These are phyloP conservation scores for Monosporascus cannonballus DNA, from an alignment of 2,329 filamentous ascomycete genomes.

Conservation along the genomic window DNA sequence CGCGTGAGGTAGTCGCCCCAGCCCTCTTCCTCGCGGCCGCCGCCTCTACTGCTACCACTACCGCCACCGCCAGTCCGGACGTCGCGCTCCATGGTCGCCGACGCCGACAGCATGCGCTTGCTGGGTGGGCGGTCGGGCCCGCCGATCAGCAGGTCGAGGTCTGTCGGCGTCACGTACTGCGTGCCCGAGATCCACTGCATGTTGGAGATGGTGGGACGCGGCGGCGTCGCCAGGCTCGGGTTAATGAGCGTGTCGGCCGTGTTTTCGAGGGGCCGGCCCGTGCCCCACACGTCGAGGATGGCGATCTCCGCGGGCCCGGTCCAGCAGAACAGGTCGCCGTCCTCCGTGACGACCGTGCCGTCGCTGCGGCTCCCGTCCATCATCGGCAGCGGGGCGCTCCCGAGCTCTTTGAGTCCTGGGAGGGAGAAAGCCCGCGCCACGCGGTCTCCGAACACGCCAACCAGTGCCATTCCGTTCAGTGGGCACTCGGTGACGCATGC, in stretches of 20 bases:
- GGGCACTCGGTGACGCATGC: slow-evolving; percentile 72
- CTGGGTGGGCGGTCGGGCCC: slow-evolving; percentile 82
- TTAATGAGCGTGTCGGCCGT: slow-evolving; percentile 74
- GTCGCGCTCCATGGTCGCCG: slow-evolving; percentile 66
- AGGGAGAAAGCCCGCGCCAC: slow-evolving; percentile 75
- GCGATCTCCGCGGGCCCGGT: slow-evolving; percentile 80
- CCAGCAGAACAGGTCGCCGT: slow-evolving; percentile 83
- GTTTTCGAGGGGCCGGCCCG: slow-evolving; percentile 57
- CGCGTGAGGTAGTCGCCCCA: slow-evolving; percentile 78
- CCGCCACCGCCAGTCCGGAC: slow-evolving; percentile 21
- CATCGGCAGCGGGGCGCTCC: slow-evolving; percentile 57
- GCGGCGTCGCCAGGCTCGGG: slow-evolving; percentile 63
- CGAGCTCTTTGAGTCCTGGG: slow-evolving; percentile 83
- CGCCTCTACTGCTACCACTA: not conserved
- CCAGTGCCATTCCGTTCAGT: slow-evolving; percentile 68
- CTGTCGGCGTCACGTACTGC: slow-evolving; percentile 78
- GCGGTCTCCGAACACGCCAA: slow-evolving; percentile 80
- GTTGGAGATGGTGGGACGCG: slow-evolving; percentile 88
- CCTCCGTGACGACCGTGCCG: slow-evolving; percentile 64
- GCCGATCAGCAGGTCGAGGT: slow-evolving; percentile 86
- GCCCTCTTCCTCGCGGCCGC: slow-evolving; percentile 42
- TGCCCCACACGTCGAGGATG: slow-evolving; percentile 79
- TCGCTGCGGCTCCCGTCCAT: slow-evolving; percentile 69
- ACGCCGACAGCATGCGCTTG: slow-evolving; percentile 79
- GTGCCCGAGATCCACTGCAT: slow-evolving; percentile 96